Evolutionary conservation across 345 rosid species (phyloP).

Genomic region (Heritiera fomes): DNA sequence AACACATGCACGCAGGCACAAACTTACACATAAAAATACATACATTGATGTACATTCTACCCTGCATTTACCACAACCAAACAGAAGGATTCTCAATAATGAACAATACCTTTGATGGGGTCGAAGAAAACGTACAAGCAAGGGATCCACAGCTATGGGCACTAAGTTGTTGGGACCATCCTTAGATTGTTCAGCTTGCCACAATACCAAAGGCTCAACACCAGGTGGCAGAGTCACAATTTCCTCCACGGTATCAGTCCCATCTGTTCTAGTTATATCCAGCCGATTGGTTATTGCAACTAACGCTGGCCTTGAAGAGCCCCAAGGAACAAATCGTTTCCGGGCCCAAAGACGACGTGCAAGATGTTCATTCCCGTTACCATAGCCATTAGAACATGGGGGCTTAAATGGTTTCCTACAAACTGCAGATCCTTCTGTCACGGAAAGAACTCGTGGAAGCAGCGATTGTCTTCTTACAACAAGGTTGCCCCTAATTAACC

Average conservation of each 20-base stretch:
- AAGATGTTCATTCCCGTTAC: slow-evolving; percentile 53
- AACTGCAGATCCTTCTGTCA: slow-evolving; percentile 81
- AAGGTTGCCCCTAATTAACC: slow-evolving; percentile 71
- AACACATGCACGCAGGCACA: neutral
- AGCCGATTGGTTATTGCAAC: slow-evolving; percentile 45
- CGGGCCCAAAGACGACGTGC: slow-evolving; percentile 86
- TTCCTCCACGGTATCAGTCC: slow-evolving; percentile 53
- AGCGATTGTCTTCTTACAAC: slow-evolving; percentile 76
- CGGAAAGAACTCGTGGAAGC: slow-evolving; percentile 84
- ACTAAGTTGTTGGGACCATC: slow-evolving; percentile 35
- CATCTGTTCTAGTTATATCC: slow-evolving; percentile 26
- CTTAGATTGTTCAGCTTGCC: slow-evolving; percentile 73
- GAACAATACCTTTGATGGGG: slow-evolving; percentile 90
- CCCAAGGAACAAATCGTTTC: slow-evolving; percentile 95
- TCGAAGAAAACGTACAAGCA: slow-evolving; percentile 91
- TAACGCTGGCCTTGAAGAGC: slow-evolving; percentile 65
- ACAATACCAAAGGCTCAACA: slow-evolving; percentile 74
- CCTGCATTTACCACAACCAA: neutral
- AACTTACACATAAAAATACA: neutral
- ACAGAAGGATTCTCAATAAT: neutral
- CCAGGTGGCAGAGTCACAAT: slow-evolving; percentile 72
- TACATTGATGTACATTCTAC: neutral
- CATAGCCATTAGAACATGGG: slow-evolving; percentile 65
- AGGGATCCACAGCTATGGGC: slow-evolving; percentile 72
- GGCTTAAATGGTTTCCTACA: slow-evolving; percentile 97